These are phyloP conservation scores for Begonia masoniana DNA, from an alignment of 306 rosid genomes.

Conservation along the genomic window DNA sequence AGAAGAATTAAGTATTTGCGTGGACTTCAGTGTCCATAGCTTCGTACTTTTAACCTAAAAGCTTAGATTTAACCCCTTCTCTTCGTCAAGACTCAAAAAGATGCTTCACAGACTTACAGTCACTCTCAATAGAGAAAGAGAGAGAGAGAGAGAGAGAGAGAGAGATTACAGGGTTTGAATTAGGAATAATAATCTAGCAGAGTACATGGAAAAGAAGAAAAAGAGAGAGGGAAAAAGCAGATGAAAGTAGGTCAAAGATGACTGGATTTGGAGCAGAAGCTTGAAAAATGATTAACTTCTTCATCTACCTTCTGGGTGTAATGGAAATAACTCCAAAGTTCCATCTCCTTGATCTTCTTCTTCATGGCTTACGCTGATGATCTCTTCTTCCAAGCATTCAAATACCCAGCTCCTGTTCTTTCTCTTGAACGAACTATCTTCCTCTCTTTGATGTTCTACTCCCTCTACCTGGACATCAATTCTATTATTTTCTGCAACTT, in stretches of 20 bases:
- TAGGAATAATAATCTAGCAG: conserved; percentile 2
- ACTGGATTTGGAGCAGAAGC: conserved; percentile 10
- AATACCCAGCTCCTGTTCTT: conserved; percentile 65
- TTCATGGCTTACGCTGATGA: conserved; percentile 8
- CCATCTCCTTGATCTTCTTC: conserved; percentile 36
- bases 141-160: background rate
- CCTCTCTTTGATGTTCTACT: conserved; percentile 26
- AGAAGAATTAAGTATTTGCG: conserved; percentile 33
- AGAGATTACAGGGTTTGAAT: background rate
- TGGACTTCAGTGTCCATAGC: conserved; percentile 80
- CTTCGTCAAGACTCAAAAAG: conserved; percentile 26
- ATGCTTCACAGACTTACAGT: conserved; percentile 14
- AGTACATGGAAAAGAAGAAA: conserved; percentile 34
- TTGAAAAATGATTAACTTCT: background rate
- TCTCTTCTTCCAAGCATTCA: conserved; percentile 44
- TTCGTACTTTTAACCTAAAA: conserved; percentile 75
- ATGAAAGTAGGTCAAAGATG: conserved; percentile 8
- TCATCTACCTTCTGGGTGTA: conserved; percentile 84
- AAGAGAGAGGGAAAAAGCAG: conserved; percentile 17
- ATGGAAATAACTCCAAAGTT: conserved; percentile 85
- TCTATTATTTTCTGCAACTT: background rate
- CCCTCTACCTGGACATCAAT: conserved; percentile 21
- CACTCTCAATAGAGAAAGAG: conserved; percentile 10
- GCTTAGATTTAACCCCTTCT: conserved; percentile 24
- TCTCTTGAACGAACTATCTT: conserved; percentile 66